A percentile compares a stretch with the other conserved stretches of the same genome.
Evolutionary conservation across 495 filamentous ascomycete species (phyloP).

Genomic region (Aspergillus homomorphus): DNA sequence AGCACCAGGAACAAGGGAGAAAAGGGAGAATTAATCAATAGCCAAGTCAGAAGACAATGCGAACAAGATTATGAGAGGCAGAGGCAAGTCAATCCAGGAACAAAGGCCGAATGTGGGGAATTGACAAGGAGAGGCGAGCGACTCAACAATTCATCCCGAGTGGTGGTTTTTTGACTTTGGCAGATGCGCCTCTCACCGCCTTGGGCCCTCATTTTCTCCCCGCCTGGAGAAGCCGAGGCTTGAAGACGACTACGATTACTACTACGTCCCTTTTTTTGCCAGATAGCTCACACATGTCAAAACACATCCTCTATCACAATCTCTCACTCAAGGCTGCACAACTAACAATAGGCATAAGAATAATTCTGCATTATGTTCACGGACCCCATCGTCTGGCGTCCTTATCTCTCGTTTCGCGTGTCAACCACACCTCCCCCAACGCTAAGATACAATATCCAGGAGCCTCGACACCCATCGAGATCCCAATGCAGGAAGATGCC

Average conservation of each 20-base stretch:
- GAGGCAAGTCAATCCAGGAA: background rate
- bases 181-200: background rate
- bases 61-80: background rate
- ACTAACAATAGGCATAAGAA: conserved; percentile 10
- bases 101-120: background rate
- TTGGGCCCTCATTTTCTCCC: background rate
- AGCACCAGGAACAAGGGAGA: background rate
- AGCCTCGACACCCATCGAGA: conserved; percentile 18
- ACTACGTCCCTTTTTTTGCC: too few species aligned
- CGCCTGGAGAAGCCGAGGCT: background rate
- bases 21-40: too few species aligned
- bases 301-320: too few species aligned
- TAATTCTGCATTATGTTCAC: conserved; percentile 20
- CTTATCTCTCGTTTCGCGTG: conserved; percentile 20
- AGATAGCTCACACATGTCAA: too few species aligned
- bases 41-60: too few species aligned
- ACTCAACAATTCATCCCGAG: background rate
- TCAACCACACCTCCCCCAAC: conserved; percentile 20
- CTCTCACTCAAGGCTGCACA: conserved; percentile 14
- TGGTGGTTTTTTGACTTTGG: background rate
- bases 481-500: conserved; percentile 29
- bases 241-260: background rate
- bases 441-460: conserved; percentile 44
- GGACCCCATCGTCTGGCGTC: conserved; percentile 14
- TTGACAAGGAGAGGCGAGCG: background rate